Percentiles rank a stretch among this genome's conserved stretches.
Evolutionary conservation across 192 early-diverging fungal species (phyloP).

Genomic region (Backusella tarrabulga): DNA sequence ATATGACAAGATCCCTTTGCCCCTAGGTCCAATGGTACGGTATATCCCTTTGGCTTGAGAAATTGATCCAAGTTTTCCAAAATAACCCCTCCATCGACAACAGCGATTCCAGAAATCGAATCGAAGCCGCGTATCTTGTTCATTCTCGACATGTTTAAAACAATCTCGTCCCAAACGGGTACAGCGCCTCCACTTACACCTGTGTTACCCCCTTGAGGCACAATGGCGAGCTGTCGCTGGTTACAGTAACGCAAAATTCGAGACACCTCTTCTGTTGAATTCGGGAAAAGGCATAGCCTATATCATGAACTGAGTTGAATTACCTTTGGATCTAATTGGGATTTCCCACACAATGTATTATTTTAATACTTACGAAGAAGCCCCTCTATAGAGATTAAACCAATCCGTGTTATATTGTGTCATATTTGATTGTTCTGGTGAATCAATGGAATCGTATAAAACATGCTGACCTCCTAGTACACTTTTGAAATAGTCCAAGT

Average conservation of each 20-base stretch:
- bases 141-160: constrained; percentile 79
- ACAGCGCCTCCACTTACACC: constrained; percentile 93
- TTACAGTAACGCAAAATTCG: constrained; percentile 85
- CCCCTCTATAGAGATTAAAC: constrained; percentile 90
- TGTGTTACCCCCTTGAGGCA: constrained; percentile 98
- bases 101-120: constrained; percentile 71
- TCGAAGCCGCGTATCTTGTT: constrained; percentile 70
- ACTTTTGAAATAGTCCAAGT: constrained; percentile 55
- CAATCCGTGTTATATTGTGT: constrained; percentile 80
- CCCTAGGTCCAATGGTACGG: constrained; percentile 89
- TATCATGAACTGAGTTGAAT: not conserved
- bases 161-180: constrained; percentile 93
- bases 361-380: constrained; percentile 40
- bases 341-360: not conserved
- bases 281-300: constrained; percentile 79
- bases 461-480: constrained; percentile 40
- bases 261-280: constrained; percentile 77
- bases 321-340: no score
- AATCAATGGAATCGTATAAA: constrained; percentile 37
- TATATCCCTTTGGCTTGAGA: constrained; percentile 75
- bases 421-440: constrained; percentile 45
- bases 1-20: constrained; percentile 90
- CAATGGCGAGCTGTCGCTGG: constrained; percentile 78
- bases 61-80: constrained; percentile 86
- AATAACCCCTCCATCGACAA: constrained; percentile 87